Base-by-base conservation (phyloP, 1,284 basidiomycete species). In the Termitomyces sp. region DNA sequence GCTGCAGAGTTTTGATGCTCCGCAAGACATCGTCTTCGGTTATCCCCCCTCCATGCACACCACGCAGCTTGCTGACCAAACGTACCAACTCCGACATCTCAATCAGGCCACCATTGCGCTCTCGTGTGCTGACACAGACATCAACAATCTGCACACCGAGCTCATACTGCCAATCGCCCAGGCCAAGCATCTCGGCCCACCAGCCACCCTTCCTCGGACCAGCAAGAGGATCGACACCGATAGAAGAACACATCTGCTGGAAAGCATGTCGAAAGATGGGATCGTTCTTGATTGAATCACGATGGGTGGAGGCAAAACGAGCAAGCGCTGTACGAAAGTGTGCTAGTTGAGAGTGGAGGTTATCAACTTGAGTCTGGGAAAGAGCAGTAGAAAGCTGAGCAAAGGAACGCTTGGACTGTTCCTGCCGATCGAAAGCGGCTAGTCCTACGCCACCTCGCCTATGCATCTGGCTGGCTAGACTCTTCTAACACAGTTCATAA, bases 81-180 rank as follows among this genome's bases (percentile, higher is more conserved):
- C 84, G 71, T 17, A 97, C 78, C 41, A 99, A 76, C 68, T 98
- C 94, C 10, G 80, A 77, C 79, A 98, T 84, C 62, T 90, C 88
- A 53, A 99, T 94, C 51, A 98, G 73, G 0, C 97, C 96, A 0
- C 97, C 96, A 62, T 98, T 98, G 42, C 85, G 74, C 55, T 89
- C 86, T 42, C 95, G 76, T 8, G 92, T 96, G 66, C 84, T 88
- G 31, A 98, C 87, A 65, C 96, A 98, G 15, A 99, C 84, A 68
- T 99, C 96, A 47, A 99, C 94, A 59, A 99, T 90, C 75, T 99
- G 96, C 26, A 98, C 92, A 2, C 93, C 93, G 1, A 99, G 82
- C 65, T 97, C 95, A 68, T 93, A 92, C 65, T 94, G 90, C 92
- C 93, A 99, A 68, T 99, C 97, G 6, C 92, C 86, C 50, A 91